Base-by-base conservation (phyloP, 305 asterid species). In the Striga hermonthica region DNA sequence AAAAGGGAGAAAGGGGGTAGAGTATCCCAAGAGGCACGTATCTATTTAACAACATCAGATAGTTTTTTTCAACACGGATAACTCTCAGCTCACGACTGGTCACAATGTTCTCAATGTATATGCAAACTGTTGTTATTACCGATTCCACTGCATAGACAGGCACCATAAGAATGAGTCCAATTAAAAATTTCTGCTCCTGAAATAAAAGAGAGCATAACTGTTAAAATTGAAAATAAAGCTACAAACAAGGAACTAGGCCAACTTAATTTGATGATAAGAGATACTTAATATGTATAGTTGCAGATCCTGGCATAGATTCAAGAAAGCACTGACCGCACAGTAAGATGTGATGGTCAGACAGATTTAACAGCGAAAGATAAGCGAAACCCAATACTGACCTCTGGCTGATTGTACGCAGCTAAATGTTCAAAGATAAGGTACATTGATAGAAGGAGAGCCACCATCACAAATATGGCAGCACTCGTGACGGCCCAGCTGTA, bases 61-160 rank as follows among this genome's bases (percentile, higher is more conserved):
- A 59, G 6, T 55, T 47, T 5, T 22, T 22, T 9, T 62, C 35
- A 12, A 53, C 59, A 38, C 31, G 44, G 53, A 41, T 9, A 36
- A 31, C 53, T 61, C 1, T 22, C 31, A 38, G 44, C 37, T 28
- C 45, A 49, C 5, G 37, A 49, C 22, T 3, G 45, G 36, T 38
- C 22, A 39, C 7, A 9, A 41, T 45, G 67, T 54, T 37, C 59
- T 57, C 37, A 48, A 7, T 22, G 15, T 7, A 53, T 44, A 45
- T 37, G 47, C 50, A 75, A 66, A 64, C 35, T 41, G 68, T 59
- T 70, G 50, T 75, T 73, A 68, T 79, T 85, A 92, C 98, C 91
- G 97, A 92, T 80, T 92, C 95, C 65, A 90, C 81, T 65, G 96
- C 98, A 92, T 92, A 92, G 75, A 92, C 98, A 75, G 98, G 98